A percentile compares a stretch with the other conserved stretches of the same genome.
These are phyloP conservation scores for Malassezia globosa DNA, from an alignment of 1,284 basidiomycete genomes.

Conservation along the genomic window DNA sequence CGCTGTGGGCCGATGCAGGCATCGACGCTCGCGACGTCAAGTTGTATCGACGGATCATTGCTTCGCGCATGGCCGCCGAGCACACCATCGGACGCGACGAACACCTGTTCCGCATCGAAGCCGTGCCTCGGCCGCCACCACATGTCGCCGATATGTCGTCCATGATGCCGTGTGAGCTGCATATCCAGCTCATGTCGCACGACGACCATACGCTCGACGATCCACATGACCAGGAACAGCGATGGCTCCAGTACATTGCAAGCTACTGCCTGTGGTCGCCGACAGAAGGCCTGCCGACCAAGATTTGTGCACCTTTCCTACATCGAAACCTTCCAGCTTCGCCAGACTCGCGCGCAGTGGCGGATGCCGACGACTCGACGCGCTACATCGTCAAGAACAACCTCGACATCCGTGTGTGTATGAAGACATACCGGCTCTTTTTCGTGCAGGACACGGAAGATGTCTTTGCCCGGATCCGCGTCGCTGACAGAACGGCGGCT, in stretches of 20 bases:
- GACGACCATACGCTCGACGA: constrained; percentile 80
- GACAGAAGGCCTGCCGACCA: constrained; percentile 38
- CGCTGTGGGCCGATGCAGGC: constrained; percentile 26
- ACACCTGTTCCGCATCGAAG: constrained; percentile 75
- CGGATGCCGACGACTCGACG: constrained; percentile 14
- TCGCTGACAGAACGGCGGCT: too few relatives aligned
- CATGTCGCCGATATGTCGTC: background rate
- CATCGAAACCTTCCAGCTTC: constrained; percentile 22
- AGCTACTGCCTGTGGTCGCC: constrained; percentile 56
- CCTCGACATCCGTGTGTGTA: constrained; percentile 49
- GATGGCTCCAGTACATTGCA: constrained; percentile 82
- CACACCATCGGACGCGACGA: constrained; percentile 74
- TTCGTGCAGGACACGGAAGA: constrained; percentile 49
- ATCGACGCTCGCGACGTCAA: constrained; percentile 48
- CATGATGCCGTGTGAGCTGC: constrained; percentile 57
- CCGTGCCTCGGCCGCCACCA: background rate
- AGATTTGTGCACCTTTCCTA: constrained; percentile 39
- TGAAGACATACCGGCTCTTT: constrained; percentile 50
- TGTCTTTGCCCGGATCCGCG: constrained; percentile 37
- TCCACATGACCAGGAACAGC: constrained; percentile 64
- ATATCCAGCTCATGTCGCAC: constrained; percentile 74
- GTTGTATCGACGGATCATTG: constrained; percentile 68
- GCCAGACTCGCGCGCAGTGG: constrained; percentile 2
- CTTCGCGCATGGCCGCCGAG: constrained; percentile 70
- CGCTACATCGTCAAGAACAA: constrained; percentile 52